A percentile compares a stretch with the other conserved stretches of the same genome.
These are phyloP conservation scores for Boletellus ananas DNA, from an alignment of 768 basidiomycete genomes.

Conservation along the genomic window DNA sequence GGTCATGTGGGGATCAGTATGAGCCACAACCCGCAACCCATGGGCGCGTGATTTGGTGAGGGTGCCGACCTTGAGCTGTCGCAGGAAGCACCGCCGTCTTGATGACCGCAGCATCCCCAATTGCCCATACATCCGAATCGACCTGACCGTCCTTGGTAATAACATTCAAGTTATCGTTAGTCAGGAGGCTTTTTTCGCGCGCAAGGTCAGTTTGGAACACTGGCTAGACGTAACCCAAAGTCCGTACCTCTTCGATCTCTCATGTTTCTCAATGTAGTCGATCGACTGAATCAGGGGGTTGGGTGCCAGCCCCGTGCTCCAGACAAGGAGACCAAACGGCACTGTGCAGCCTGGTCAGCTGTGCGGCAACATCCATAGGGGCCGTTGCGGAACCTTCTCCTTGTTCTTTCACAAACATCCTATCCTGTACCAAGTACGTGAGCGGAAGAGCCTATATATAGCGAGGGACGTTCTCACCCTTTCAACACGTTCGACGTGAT, in stretches of 20 bases:
- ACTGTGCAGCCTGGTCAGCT: slow-evolving; percentile 40
- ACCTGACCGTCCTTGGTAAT: slow-evolving; percentile 49
- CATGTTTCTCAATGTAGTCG: slow-evolving; percentile 55
- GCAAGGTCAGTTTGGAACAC: slow-evolving; percentile 15
- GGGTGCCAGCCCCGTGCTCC: slow-evolving; percentile 82
- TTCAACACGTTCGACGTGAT: slow-evolving; percentile 70
- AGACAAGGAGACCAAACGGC: slow-evolving; percentile 78
- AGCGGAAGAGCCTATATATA: slow-evolving; percentile 9
- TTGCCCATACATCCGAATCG: slow-evolving; percentile 71
- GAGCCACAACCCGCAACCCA: slow-evolving; percentile 18
- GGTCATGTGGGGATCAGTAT: slow-evolving; percentile 6
- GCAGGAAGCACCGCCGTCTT: slow-evolving; percentile 63
- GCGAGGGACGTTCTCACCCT: slow-evolving; percentile 35
- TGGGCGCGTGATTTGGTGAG: slow-evolving; percentile 11
- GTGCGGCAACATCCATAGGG: slow-evolving; percentile 4
- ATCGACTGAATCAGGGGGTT: slow-evolving; percentile 74
- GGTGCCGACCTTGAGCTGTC: slow-evolving; percentile 69
- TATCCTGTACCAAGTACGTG: slow-evolving; percentile 41
- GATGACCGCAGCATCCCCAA: slow-evolving; percentile 73
- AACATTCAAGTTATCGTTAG: slow-evolving; percentile 60
- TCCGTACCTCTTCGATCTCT: slow-evolving; percentile 49
- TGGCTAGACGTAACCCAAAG: slow-evolving; percentile 27
- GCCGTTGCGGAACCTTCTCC: slow-evolving; percentile 51
- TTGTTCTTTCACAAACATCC: slow-evolving; percentile 65
- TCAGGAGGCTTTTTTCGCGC: slow-evolving; percentile 35